Evolutionary conservation across 805 yeast genomes (phyloP).

Genomic region (Candida dendrica): DNA sequence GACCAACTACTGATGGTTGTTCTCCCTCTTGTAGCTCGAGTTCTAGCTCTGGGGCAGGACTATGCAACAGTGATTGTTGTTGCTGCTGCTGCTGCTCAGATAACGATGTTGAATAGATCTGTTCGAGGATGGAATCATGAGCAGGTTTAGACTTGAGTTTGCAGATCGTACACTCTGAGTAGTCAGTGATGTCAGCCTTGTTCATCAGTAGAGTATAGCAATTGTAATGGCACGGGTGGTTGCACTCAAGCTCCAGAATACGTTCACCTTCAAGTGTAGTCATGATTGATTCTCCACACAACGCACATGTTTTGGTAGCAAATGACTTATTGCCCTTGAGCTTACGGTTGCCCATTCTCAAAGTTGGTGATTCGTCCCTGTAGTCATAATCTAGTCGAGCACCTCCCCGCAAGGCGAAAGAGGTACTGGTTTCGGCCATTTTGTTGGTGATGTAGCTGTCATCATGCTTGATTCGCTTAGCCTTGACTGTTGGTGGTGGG

Average conservation of each 20-base stretch:
- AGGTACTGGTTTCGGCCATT: too few relatives aligned
- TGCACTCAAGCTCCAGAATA: conserved; percentile 32
- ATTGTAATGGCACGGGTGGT: conserved; percentile 36
- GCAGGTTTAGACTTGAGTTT: conserved; percentile 16
- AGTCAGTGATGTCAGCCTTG: conserved; percentile 8
- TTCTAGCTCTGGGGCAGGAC: too few relatives aligned
- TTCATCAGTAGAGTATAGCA: conserved; percentile 30
- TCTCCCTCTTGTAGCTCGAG: too few relatives aligned
- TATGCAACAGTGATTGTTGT: not conserved
- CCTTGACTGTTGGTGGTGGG: conserved; percentile 15
- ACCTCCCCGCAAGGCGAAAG: not conserved
- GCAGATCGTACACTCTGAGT: conserved; percentile 24
- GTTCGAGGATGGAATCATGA: conserved; percentile 21
- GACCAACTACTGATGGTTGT: too few relatives aligned
- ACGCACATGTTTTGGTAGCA: conserved; percentile 27
- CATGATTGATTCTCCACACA: conserved; percentile 37
- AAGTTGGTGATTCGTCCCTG: conserved; percentile 2
- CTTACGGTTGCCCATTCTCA: not conserved
- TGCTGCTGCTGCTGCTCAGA: not conserved
- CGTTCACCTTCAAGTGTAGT: conserved; percentile 35
- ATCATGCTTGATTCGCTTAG: not conserved
- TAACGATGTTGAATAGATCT: conserved; percentile 15
- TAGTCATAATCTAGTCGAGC: not conserved
- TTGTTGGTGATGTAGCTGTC: too few relatives aligned
- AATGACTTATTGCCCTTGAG: conserved; percentile 14